Evolutionary conservation across 2,329 filamentous ascomycete species (phyloP), one percentile per base, ranked within the genome.

Genomic region (Zasmidium citrigriseum): DNA sequence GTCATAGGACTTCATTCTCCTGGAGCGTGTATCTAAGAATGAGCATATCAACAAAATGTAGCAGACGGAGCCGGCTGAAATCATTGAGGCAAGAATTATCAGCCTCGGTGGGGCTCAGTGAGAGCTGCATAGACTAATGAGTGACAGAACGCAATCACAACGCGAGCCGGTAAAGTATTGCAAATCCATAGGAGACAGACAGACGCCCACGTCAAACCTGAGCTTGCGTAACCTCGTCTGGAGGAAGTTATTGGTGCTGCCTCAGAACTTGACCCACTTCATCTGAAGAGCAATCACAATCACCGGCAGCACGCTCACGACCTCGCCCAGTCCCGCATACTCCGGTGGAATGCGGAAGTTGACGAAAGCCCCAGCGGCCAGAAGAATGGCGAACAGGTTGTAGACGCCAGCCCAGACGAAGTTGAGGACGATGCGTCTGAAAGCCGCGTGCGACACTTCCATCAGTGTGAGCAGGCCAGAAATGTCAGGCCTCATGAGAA

Each of bases 291-390:
- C 86, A 46, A 82, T 81, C 4, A 77, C 68, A 64, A 91, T 81
- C 2, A 92, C 88, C 0, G 89, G 89, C 68, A 90, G 57, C 0
- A 93, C 86, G 66, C 89, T 91, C 0, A 90, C 87, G 27, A 92
- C 70, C 75, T 92, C 89, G 0, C 89, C 89, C 9, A 91, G 67
- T 0, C 87, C 89, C 0, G 88, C 88, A 77, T 81, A 90, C 61
- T 81, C 75, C 0, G 87, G 86, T 16, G 83, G 81, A 66, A 87
- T 85, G 49, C 83, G 76, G 1, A 62, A 48, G 1, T 62, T 55
- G 1, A 87, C 84, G 68, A 89, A 87, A 0, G 83, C 86, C 0
- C 89, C 89, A 0, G 83, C 80, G 0, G 84, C 88, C 0, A 91
- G 77, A 45, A 90, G 73, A 3, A 93, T 77, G 0, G 89, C 89